These are phyloP conservation scores for Beauveria medogensis DNA, from an alignment of 2,329 filamentous ascomycete species.

Conservation along the genomic window DNA sequence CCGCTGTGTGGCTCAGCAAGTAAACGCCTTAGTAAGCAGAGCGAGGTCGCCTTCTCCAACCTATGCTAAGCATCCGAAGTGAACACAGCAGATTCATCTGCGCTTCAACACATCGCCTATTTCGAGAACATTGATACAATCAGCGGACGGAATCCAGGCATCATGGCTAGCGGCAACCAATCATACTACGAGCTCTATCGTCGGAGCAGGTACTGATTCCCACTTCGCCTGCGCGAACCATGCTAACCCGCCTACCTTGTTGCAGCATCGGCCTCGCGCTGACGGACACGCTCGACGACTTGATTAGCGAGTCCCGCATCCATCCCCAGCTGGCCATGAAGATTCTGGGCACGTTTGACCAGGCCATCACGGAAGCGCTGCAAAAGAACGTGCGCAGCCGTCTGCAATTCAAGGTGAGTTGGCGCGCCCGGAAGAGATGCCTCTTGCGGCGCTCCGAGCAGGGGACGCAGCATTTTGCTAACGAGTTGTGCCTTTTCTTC, in stretches of 20 bases:
- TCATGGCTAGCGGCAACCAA: slow-evolving; percentile 43
- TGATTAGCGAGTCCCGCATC: slow-evolving; percentile 91
- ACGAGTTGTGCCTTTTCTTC: not conserved
- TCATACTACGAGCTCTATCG: slow-evolving; percentile 93
- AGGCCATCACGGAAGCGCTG: slow-evolving; percentile 82
- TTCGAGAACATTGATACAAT: not conserved
- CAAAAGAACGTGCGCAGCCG: slow-evolving; percentile 88
- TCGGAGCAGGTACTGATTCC: slow-evolving; percentile 74
- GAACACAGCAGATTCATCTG: not conserved
- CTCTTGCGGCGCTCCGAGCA: not conserved
- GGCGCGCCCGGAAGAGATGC: not conserved
- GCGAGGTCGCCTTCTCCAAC: not conserved
- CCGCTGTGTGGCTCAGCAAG: not conserved
- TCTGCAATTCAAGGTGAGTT: slow-evolving; percentile 82
- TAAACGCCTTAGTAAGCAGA: not conserved
- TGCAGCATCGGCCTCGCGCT: slow-evolving; percentile 82
- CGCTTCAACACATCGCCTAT: slow-evolving; percentile 1
- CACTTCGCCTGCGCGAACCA: slow-evolving; percentile 15
- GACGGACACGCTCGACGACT: slow-evolving; percentile 92
- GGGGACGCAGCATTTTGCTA: not conserved
- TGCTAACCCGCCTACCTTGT: slow-evolving; percentile 16
- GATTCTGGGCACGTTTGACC: slow-evolving; percentile 92
- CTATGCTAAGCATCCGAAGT: not conserved
- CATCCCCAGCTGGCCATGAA: slow-evolving; percentile 98
- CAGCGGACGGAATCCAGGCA: slow-evolving; percentile 9